phyloP scores from a whole-genome alignment of 768 basidiomycete species.

The Kwoniella bestiolae region DNA sequence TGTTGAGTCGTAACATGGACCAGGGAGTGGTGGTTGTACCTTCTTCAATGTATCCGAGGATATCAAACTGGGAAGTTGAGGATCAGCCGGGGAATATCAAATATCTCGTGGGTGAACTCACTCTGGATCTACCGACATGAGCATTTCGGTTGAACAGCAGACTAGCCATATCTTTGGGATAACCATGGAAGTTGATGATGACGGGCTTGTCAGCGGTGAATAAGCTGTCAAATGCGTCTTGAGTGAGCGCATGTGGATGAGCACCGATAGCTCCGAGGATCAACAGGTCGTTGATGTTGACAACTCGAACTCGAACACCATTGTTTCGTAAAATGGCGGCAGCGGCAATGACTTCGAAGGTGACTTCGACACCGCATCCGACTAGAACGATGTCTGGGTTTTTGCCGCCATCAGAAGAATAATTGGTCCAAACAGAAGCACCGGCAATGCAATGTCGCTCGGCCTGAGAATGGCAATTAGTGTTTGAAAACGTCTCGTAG shows the following conservation, averaged over 20 bases:
- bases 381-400: constrained; percentile 69
- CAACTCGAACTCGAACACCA: constrained; percentile 74
- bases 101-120: constrained; percentile 12
- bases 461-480: constrained; percentile 52
- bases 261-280: constrained; percentile 70
- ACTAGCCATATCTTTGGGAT: constrained; percentile 52
- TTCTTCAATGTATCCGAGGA: constrained; percentile 52
- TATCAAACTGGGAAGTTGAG: constrained; percentile 39
- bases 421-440: constrained; percentile 83
- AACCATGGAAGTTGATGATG: constrained; percentile 84
- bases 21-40: constrained; percentile 59
- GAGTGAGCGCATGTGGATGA: constrained; percentile 55
- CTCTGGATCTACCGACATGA: constrained; percentile 49
- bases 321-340: constrained; percentile 74
- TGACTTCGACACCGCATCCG: constrained; percentile 83
- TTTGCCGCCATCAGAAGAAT: constrained; percentile 69
- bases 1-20: constrained; percentile 57
- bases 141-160: constrained; percentile 51
- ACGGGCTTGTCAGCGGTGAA: constrained; percentile 60
- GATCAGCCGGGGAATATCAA: constrained; percentile 9
- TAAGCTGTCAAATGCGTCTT: constrained; percentile 45
- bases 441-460: constrained; percentile 77
- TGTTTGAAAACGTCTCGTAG: too few species aligned
- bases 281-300: constrained; percentile 90
- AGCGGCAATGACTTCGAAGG: constrained; percentile 85